Evolutionary conservation across 2,329 filamentous ascomycete genomes (phyloP).

Genomic region (Nothophaeocryptopus gaeumannii): DNA sequence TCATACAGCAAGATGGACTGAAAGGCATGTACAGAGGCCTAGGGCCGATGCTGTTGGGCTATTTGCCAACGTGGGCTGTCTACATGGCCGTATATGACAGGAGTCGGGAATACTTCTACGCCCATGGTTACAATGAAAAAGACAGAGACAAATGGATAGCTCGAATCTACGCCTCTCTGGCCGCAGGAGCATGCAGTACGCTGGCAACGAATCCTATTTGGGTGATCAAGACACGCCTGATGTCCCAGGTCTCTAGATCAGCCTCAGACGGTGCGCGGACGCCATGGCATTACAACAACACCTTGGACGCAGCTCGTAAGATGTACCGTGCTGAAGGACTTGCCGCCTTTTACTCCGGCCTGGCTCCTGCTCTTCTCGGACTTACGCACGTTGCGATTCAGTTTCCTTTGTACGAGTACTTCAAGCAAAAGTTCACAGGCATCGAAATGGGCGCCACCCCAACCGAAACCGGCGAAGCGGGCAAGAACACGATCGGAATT

Average conservation of each 20-base stretch:
- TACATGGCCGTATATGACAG: constrained; percentile 97
- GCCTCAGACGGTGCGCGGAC: constrained; percentile 56
- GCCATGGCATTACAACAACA: constrained; percentile 90
- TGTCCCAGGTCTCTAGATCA: constrained; percentile 76
- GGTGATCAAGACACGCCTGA: constrained; percentile 97
- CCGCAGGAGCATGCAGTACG: constrained; percentile 89
- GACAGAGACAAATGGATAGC: constrained; percentile 67
- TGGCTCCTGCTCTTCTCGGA: constrained; percentile 86
- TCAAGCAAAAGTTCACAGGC: constrained; percentile 88
- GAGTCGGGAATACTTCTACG: constrained; percentile 70
- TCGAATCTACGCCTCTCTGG: constrained; percentile 84
- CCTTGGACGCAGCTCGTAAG: constrained; percentile 85
- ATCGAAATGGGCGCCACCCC: constrained; percentile 74
- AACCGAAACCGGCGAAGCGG: constrained; percentile 48
- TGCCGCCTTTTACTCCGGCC: constrained; percentile 87
- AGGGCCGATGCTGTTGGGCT: constrained; percentile 90
- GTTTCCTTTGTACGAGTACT: constrained; percentile 91
- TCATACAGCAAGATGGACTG: constrained; percentile 84
- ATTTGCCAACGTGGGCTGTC: constrained; percentile 96
- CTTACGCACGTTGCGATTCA: constrained; percentile 95
- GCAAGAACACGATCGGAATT: constrained; percentile 74
- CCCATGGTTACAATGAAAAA: constrained; percentile 42
- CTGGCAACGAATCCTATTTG: constrained; percentile 96
- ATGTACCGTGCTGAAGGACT: constrained; percentile 93
- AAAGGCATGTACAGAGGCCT: constrained; percentile 89